Conservation (phyloP, 2,329 filamentous ascomycete species). For the Epichloe brachyelytri region DNA sequence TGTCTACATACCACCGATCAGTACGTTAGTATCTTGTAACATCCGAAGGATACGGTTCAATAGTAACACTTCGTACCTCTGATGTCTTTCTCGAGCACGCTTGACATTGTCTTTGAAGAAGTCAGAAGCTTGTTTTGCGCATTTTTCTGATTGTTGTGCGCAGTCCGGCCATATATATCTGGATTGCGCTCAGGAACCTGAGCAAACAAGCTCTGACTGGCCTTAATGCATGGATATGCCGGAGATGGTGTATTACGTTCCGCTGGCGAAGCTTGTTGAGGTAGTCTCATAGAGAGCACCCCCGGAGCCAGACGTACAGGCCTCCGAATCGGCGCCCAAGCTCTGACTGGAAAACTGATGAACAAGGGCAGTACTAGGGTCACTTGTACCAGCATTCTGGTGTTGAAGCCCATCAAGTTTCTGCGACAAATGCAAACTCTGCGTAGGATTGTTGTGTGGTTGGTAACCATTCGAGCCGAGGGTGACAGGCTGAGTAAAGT, state of each 20-base stretch:
- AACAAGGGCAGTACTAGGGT: constrained; percentile 80
- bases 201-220: no score
- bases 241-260: no score
- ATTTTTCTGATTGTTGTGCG: constrained; percentile 61
- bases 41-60: no score
- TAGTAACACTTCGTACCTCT: constrained; percentile 33
- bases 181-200: constrained; percentile 70
- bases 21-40: not conserved
- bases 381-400: constrained; percentile 41
- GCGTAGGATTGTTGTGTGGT: no score
- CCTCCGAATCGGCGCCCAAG: constrained; percentile 44
- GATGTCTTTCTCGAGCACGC: constrained; percentile 85
- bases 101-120: constrained; percentile 99
- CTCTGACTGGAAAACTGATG: constrained; percentile 98
- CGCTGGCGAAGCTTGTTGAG: no score
- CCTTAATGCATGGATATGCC: no score
- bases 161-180: constrained; percentile 39
- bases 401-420: no score
- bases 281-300: no score
- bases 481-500: no score
- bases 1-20: constrained; percentile 43
- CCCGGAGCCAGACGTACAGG: no score
- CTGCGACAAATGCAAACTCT: no score
- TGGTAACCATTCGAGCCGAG: no score
- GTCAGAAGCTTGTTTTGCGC: constrained; percentile 60